Conservation (phyloP, 257 asterid genomes). For the Nicotiana otophora region DNA sequence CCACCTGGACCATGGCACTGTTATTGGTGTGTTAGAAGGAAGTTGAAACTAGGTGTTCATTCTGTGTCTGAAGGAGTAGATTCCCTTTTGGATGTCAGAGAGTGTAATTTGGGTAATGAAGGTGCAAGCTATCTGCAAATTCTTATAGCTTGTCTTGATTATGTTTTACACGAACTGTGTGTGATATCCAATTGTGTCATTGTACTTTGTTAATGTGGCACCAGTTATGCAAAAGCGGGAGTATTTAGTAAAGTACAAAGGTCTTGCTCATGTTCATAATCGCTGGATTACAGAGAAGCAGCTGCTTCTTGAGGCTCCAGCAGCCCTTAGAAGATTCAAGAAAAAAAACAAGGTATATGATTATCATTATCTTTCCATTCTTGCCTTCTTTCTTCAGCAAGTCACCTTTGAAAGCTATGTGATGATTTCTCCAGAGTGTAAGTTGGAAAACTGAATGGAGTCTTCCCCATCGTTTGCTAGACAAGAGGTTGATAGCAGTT, state of each 20-base stretch:
- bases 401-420: not conserved
- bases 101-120: slow-evolving; percentile 11
- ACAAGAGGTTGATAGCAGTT: slow-evolving; percentile 24
- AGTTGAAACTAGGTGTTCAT: slow-evolving; percentile 27
- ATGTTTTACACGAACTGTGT: not conserved
- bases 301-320: slow-evolving; percentile 10
- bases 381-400: not conserved
- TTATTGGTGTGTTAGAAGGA: slow-evolving; percentile 21
- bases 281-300: slow-evolving; percentile 22
- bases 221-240: slow-evolving; percentile 15
- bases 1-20: slow-evolving; percentile 33
- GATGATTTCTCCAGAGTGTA: slow-evolving; percentile 19
- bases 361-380: not conserved
- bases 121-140: slow-evolving; percentile 12
- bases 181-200: not conserved
- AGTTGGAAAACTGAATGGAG: slow-evolving; percentile 26
- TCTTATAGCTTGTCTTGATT: not conserved
- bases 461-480: slow-evolving; percentile 27
- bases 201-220: slow-evolving; percentile 7
- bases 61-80: slow-evolving; percentile 31
- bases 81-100: slow-evolving; percentile 18
- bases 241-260: slow-evolving; percentile 31
- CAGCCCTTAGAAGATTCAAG: slow-evolving; percentile 6
- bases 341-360: slow-evolving; percentile 8
- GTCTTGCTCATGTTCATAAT: slow-evolving; percentile 30